Conservation (phyloP, 441 rosid species). For the Raphanus hybrid region DNA sequence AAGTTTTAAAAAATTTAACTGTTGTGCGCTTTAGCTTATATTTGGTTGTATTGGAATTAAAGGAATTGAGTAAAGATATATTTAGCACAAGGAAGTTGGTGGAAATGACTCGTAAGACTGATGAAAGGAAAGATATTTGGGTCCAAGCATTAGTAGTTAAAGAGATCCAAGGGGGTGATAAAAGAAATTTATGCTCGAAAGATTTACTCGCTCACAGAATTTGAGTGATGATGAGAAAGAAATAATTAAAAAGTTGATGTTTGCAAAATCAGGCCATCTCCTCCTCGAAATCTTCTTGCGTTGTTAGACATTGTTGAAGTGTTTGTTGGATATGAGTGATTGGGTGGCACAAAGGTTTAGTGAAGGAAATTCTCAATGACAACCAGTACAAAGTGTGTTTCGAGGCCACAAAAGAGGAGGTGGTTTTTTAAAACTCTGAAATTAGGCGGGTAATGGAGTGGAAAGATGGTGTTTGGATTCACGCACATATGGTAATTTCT, state of each 20-base stretch:
- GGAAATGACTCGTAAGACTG: background rate
- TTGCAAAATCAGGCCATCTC: background rate
- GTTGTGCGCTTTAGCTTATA: background rate
- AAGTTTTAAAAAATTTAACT: too few species aligned
- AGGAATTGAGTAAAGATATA: background rate
- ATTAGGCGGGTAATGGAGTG: background rate
- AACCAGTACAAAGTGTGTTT: background rate
- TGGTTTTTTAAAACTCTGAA: too few species aligned
- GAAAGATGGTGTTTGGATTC: background rate
- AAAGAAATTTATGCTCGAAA: background rate
- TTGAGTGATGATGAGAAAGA: background rate
- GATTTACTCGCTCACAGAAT: background rate
- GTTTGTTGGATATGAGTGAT: background rate
- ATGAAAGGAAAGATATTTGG: background rate
- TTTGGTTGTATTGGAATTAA: background rate
- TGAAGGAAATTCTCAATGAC: background rate
- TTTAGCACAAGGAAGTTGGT: background rate
- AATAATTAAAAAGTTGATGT: background rate
- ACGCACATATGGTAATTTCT: background rate
- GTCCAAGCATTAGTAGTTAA: background rate
- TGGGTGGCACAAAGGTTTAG: background rate
- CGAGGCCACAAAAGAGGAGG: background rate
- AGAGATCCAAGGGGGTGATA: background rate
- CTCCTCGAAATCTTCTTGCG: background rate
- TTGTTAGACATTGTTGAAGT: background rate